These are phyloP conservation scores for Coccomyxa subellipsoidea DNA, from an alignment of 163 green algal genomes.

Conservation along the genomic window DNA sequence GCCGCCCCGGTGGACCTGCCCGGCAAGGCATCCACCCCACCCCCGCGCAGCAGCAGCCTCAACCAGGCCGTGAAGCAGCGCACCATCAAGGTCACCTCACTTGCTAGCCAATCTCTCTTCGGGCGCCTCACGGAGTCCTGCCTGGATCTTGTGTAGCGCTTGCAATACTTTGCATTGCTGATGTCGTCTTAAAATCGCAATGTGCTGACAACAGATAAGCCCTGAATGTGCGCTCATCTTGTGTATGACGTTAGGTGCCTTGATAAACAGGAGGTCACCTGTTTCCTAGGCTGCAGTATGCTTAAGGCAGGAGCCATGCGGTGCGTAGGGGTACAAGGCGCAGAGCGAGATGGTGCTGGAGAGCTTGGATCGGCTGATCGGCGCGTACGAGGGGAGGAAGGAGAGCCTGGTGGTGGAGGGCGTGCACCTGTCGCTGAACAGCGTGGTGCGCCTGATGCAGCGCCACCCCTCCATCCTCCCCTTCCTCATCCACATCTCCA, in stretches of 20 bases:
- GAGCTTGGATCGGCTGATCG: conserved; percentile 74
- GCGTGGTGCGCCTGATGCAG: conserved; percentile 72
- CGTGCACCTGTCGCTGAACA: conserved; percentile 84
- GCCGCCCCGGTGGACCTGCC: background rate
- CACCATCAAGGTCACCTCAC: background rate
- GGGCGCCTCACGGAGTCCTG: too few relatives aligned
- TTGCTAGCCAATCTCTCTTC: background rate
- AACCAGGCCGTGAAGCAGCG: conserved; percentile 7
- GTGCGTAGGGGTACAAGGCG: conserved; percentile 73
- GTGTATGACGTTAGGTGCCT: too few relatives aligned
- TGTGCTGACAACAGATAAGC: background rate
- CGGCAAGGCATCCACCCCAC: background rate
- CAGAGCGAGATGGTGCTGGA: conserved; percentile 82
- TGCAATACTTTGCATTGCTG: too few relatives aligned
- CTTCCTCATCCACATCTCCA: conserved; percentile 94
- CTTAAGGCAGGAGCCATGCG: too few relatives aligned
- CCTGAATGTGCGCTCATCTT: too few relatives aligned
- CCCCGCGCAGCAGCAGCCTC: background rate
- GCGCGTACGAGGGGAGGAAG: conserved; percentile 51
- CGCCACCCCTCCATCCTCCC: conserved; percentile 77
- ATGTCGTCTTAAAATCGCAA: background rate
- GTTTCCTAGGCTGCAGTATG: too few relatives aligned
- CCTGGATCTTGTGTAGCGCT: background rate
- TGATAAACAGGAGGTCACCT: too few relatives aligned
- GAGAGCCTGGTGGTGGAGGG: conserved; percentile 85